Percentiles rank a stretch among this genome's conserved stretches.
phyloP scores from a whole-genome alignment of 768 basidiomycete genomes.

The Mrakia hoshinonis region DNA sequence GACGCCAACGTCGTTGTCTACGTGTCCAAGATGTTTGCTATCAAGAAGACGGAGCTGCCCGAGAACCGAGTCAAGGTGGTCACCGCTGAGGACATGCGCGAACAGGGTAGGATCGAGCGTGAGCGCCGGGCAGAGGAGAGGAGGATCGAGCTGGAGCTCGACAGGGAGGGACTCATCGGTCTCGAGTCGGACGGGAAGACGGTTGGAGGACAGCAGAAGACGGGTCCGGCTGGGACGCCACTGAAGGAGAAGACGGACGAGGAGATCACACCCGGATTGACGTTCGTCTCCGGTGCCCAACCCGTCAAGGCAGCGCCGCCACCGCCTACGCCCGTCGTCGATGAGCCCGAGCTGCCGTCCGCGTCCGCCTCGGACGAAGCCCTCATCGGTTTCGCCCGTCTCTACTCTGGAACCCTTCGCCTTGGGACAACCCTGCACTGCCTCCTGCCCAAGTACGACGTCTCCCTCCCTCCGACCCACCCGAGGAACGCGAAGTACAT shows the following conservation, averaged over 20 bases:
- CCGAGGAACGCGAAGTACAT: conserved; percentile 61
- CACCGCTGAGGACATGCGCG: conserved; percentile 75
- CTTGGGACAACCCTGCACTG: conserved; percentile 58
- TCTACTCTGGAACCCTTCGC: conserved; percentile 80
- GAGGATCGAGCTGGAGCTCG: conserved; percentile 24
- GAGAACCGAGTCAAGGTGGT: conserved; percentile 69
- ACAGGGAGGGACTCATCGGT: conserved; percentile 20
- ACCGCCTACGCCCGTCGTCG: neutral
- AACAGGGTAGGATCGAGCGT: conserved; percentile 49
- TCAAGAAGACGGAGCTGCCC: conserved; percentile 68
- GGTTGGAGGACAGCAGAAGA: conserved; percentile 30
- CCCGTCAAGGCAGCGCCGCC: neutral
- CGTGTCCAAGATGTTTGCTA: conserved; percentile 98
- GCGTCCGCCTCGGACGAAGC: conserved; percentile 46
- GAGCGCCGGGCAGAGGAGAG: conserved; percentile 36
- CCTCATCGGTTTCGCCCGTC: conserved; percentile 81
- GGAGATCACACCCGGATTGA: conserved; percentile 15
- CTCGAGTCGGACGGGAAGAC: conserved; percentile 27
- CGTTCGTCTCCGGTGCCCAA: conserved; percentile 14
- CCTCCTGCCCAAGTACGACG: conserved; percentile 78
- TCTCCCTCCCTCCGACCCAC: conserved; percentile 54
- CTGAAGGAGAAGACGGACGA: conserved; percentile 45
- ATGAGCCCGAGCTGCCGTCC: neutral
- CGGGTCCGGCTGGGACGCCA: neutral
- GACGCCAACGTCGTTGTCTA: conserved; percentile 67